Base-by-base conservation (phyloP, 495 filamentous ascomycete genomes). In the Penicillium coffeae region DNA sequence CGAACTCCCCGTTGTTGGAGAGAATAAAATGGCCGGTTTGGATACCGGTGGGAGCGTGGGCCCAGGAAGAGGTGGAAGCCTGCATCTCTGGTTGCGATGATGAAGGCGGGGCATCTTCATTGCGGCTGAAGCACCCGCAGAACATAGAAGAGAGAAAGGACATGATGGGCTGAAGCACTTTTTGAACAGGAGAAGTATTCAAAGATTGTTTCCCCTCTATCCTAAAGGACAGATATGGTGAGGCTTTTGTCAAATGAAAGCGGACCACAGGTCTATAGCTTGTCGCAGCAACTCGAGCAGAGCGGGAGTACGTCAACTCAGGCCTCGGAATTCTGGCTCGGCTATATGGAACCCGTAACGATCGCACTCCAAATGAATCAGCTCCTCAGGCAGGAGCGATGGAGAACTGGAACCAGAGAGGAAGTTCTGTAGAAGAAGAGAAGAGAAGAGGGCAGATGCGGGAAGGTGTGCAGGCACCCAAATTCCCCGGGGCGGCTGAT, bases 1-100 rank as follows among this genome's bases (percentile, higher is more conserved):
- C 48, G 44, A 65, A 62, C 8, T 57, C 47, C 10, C 60, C 60
- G 10, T 54, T 38, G 32, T 32, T 32, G 3, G 54, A 54, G 53
- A 59, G 53, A 30, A 25, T 58, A 44, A 58, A 56, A 37, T 22
- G 46, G 21, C 55, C 60, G 52, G 73, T 65, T 65, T 81, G 77
- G 52, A 90, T 80, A 14, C 79, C 74, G 48, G 38, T 37, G 5
- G 12, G 20, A 16, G 15, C 45, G 22, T 52, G 42, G 13, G 39
- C 39, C 13, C 25, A 25, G 41, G 16, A 14, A 8, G 27, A 34
- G n/a, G 18, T 51, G 45, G 40, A 12, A 3, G 21, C 37, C 48
- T 58, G 58, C 58, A 55, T 62, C 38, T 53, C 45, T 20, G 50
- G 53, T 13, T 42, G 40, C 1, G 45, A 40, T 19, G 55, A 38